Evolutionary conservation across 352 stramenopile species (phyloP).

Genomic region (Phytophthora pinifolia): DNA sequence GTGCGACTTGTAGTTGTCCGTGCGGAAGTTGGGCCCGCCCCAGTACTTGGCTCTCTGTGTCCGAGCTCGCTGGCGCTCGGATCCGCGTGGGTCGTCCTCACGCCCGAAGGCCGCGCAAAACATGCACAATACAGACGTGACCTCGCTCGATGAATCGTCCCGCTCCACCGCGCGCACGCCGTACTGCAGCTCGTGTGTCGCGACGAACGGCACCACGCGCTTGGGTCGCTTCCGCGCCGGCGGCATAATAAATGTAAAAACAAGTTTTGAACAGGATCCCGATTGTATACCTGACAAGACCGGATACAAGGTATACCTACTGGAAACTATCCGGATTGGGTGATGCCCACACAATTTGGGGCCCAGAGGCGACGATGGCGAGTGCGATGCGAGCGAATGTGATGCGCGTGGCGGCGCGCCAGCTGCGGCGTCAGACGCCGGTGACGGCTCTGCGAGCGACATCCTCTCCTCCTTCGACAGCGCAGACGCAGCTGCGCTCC

Average conservation of each 20-base stretch:
- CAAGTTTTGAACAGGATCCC: too few species aligned
- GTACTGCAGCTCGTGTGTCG: slow-evolving; percentile 26
- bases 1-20: slow-evolving; percentile 33
- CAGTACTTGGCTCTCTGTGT: slow-evolving; percentile 28
- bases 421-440: slow-evolving; percentile 26
- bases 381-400: slow-evolving; percentile 36
- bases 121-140: slow-evolving; percentile 22
- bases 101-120: slow-evolving; percentile 32
- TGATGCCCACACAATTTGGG: neutral
- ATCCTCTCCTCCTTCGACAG: slow-evolving; percentile 2
- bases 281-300: too few species aligned
- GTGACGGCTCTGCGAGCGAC: neutral
- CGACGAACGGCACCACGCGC: slow-evolving; percentile 25
- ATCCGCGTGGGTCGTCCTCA: slow-evolving; percentile 11
- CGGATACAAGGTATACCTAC: too few species aligned
- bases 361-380: slow-evolving; percentile 42
- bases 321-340: too few species aligned
- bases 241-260: too few species aligned
- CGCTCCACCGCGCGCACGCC: slow-evolving; percentile 26
- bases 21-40: slow-evolving; percentile 22
- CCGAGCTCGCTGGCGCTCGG: slow-evolving; percentile 10
- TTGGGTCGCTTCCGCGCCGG: slow-evolving; percentile 13
- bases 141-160: neutral
- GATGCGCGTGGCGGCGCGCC: slow-evolving; percentile 35
- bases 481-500: slow-evolving; percentile 44